Evolutionary conservation across 2,329 filamentous ascomycete genomes (phyloP).

Genomic region (Colletotrichum viniferum): DNA sequence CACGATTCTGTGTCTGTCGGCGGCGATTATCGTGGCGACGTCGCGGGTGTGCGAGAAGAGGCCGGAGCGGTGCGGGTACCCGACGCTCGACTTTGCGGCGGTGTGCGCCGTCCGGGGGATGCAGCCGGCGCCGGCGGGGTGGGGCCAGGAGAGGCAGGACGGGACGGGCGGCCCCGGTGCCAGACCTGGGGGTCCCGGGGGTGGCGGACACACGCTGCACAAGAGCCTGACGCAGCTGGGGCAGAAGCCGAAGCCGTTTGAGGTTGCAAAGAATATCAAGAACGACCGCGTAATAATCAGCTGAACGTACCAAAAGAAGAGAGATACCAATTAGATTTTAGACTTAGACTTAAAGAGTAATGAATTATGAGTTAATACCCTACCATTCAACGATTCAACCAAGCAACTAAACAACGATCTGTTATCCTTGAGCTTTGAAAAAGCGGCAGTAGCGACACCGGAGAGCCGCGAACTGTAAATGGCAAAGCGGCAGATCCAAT

Average conservation of each 20-base stretch:
- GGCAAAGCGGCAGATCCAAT: background rate
- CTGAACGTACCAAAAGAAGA: background rate
- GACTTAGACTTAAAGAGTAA: background rate
- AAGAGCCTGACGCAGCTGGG: constrained; percentile 9
- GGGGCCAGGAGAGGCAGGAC: background rate
- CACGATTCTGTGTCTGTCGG: background rate
- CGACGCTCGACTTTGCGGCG: constrained; percentile 15
- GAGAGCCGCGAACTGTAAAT: background rate
- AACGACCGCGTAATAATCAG: constrained; percentile 11
- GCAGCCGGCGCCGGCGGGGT: background rate
- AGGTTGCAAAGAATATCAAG: constrained; percentile 10
- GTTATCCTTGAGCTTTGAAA: background rate
- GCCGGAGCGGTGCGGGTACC: constrained; percentile 14
- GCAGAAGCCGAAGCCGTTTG: constrained; percentile 3
- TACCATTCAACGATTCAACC: background rate
- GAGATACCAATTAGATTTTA: background rate
- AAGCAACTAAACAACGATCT: background rate
- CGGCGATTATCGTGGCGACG: constrained; percentile 4
- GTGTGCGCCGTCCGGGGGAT: constrained; percentile 14
- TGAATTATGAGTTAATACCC: background rate
- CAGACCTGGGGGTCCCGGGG: background rate
- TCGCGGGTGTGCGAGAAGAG: constrained; percentile 5
- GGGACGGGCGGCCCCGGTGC: no score
- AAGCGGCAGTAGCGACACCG: background rate
- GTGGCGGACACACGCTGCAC: background rate